Conservation (phyloP, 139 green algal species). For the Chara braunii region DNA sequence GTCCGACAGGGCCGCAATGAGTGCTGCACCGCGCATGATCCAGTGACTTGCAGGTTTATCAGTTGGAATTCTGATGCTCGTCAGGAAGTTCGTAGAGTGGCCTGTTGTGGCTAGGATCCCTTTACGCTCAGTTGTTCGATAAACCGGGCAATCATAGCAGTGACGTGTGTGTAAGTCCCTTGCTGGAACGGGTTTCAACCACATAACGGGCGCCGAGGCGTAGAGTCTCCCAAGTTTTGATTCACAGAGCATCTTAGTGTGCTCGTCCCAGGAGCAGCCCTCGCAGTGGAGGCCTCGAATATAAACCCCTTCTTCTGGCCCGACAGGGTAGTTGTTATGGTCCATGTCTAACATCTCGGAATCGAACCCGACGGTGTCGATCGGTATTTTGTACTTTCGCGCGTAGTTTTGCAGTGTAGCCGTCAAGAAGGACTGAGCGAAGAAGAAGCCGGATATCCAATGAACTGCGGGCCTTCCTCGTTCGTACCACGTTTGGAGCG, state of each 20-base stretch:
- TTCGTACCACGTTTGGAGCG: slow-evolving; percentile 45
- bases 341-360: slow-evolving; percentile 58
- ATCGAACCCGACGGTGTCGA: slow-evolving; percentile 37
- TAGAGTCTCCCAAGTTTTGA: slow-evolving; percentile 33
- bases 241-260: slow-evolving; percentile 30
- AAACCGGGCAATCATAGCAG: slow-evolving; percentile 66
- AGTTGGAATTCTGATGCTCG: slow-evolving; percentile 59
- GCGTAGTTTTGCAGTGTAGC: slow-evolving; percentile 62
- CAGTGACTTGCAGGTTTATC: slow-evolving; percentile 52
- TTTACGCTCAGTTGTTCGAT: slow-evolving; percentile 34
- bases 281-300: slow-evolving; percentile 42
- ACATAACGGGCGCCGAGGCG: slow-evolving; percentile 35
- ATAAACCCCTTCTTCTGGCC: slow-evolving; percentile 54
- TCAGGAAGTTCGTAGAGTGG: slow-evolving; percentile 80
- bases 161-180: slow-evolving; percentile 35
- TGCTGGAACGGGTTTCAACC: slow-evolving; percentile 20
- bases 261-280: slow-evolving; percentile 39
- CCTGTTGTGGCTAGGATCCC: slow-evolving; percentile 61
- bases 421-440: slow-evolving; percentile 45
- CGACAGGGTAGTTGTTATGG: slow-evolving; percentile 28
- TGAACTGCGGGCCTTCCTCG: slow-evolving; percentile 50
- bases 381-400: slow-evolving; percentile 50
- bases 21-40: slow-evolving; percentile 60
- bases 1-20: slow-evolving; percentile 48
- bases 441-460: slow-evolving; percentile 80